Base-by-base conservation (phyloP, 495 filamentous ascomycete species). In the Rostrohypoxylon terebratum region DNA sequence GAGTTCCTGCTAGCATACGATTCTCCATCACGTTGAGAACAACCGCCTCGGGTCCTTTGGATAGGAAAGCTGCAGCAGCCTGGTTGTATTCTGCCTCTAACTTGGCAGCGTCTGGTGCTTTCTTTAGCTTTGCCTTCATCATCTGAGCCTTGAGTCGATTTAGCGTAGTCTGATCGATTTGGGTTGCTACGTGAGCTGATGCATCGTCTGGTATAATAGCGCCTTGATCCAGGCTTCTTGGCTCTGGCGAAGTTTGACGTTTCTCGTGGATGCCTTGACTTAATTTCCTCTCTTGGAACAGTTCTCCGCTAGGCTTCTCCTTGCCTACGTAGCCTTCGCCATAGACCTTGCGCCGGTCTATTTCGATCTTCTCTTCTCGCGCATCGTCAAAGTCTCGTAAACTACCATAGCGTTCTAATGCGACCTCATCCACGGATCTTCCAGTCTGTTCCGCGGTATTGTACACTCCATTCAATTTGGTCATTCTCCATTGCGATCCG, bases 401-500 rank as follows among this genome's bases (percentile, higher is more conserved):
- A 73, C 89, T 89, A 11, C 95, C 96, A 77, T 91, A 97, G 58
- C 92, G 84, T 72, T 96, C 90, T 25, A 90, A 66, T 1, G 96
- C 96, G 60, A 97, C 82, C 28, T 94, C 92, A 25, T 98, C 94
- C 16, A 96, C 83, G 6, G 87, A 42, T 58, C 83, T 85, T 2
- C 90, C 90, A 9, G 83, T 90, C 75, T 95, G 90, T 72, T 97
- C 86, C 0, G 93, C 91, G 62, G 90, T 87, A 57, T 90, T 87
- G 81, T 97, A 97, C 16, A 97, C 90, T 6, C 90, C 91, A 72
- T 91, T 93, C 28, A 99, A 86, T 77, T 93, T 97, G 34, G 90
- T 95, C 95, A 98, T 98, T 50, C 96, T 89, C 95, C 96, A 99
- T 68, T 91, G 86, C 16, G 94, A 93, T 0, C 96, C 96, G 13